These are phyloP conservation scores for Oryza longistaminata DNA, from an alignment of 176 grass and related monocot genomes.

Conservation along the genomic window DNA sequence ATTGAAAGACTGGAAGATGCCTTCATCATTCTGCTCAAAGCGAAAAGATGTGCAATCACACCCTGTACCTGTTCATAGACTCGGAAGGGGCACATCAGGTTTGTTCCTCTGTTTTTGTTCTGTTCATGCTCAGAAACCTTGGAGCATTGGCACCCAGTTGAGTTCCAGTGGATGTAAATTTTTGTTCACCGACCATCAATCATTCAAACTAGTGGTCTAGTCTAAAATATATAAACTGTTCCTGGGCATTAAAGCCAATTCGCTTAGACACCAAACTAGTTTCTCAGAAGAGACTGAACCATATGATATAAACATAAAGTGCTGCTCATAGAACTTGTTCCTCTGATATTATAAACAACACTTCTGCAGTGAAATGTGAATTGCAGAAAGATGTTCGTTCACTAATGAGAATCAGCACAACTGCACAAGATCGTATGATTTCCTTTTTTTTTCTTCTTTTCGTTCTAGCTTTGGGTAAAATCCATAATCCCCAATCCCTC, in stretches of 20 bases:
- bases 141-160: not conserved
- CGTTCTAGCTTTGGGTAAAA: not conserved
- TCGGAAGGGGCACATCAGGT: slow-evolving; percentile 98
- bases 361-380: slow-evolving; percentile 2
- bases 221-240: not conserved
- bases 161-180: not conserved
- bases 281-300: not conserved
- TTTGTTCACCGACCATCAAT: not conserved
- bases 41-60: slow-evolving; percentile 49
- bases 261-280: not conserved
- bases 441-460: not conserved
- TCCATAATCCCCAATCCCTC: not conserved
- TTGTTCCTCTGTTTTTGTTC: slow-evolving; percentile 35
- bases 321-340: not conserved
- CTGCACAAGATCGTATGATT: not conserved
- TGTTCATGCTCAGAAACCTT: not conserved
- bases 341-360: not conserved
- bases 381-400: not conserved
- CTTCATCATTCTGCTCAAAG: slow-evolving; percentile 27
- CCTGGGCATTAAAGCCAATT: not conserved
- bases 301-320: not conserved
- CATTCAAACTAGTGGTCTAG: slow-evolving; percentile 12
- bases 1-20: slow-evolving; percentile 72
- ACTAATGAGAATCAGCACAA: not conserved
- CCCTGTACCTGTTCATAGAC: slow-evolving; percentile 84